Conservation (phyloP, 306 rosid species). For the Prunus mira region DNA sequence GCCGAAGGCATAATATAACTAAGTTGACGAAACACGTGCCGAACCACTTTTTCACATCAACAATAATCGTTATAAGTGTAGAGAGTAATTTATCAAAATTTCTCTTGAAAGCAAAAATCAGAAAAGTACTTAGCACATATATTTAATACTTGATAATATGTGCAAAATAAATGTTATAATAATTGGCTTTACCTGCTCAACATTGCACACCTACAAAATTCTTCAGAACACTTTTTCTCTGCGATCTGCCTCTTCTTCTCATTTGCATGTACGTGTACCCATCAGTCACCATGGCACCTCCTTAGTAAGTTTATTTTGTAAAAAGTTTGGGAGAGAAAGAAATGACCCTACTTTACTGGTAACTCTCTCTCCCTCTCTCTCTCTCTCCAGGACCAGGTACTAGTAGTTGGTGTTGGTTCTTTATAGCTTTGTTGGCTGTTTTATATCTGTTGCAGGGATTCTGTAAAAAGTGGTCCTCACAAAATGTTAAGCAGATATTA, state of each 20-base stretch:
- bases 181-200: not conserved
- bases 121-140: not conserved
- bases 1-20: too few relatives aligned
- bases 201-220: not conserved
- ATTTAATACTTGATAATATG: too few relatives aligned
- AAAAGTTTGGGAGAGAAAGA: constrained; percentile 20
- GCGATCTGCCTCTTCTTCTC: constrained; percentile 18
- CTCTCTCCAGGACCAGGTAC: constrained; percentile 56
- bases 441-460: constrained; percentile 49
- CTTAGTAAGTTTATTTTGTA: constrained; percentile 1
- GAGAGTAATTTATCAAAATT: not conserved
- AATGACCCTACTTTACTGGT: constrained; percentile 7
- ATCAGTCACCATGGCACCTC: constrained; percentile 10
- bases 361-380: constrained; percentile 5
- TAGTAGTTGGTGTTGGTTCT: constrained; percentile 53
- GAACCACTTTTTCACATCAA: too few relatives aligned
- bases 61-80: too few relatives aligned
- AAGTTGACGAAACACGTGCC: too few relatives aligned
- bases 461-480: constrained; percentile 48
- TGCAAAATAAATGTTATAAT: too few relatives aligned
- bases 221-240: constrained; percentile 19
- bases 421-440: constrained; percentile 64
- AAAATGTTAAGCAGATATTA: not conserved
- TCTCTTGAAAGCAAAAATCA: too few relatives aligned
- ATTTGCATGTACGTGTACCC: constrained; percentile 18